Evolutionary conservation across 805 yeast genomes (phyloP), one percentile per base, ranked within the genome.

Genomic region (Starmerella sp.): DNA sequence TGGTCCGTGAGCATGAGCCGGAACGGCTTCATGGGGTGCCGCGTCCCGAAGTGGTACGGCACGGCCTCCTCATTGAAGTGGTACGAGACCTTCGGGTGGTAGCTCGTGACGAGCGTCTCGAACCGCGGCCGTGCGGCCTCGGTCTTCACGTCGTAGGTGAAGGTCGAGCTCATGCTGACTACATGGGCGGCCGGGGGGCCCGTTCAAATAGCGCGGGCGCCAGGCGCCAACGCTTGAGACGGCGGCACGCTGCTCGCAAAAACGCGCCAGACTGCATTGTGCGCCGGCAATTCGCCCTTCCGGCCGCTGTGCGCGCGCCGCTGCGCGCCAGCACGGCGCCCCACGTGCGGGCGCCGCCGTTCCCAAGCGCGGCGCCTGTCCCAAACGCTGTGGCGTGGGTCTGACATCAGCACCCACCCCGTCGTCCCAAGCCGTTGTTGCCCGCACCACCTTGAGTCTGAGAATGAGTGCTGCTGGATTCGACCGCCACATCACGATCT

Each of bases 11-110:
- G 77, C 90, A 89, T 84, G 58, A 93, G 74, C 60, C 98, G 74
- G 69, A 90, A 87, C 14, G 98, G 98, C 68, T 91, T 91, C 98
- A 91, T 91, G n/a, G 98, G 98, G 69, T 91, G 98, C 57, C 82
- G 79, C 1, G 86, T 85, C 15, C 98, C 98, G 68, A 86, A 90
- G 65, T 90, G 96, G 69, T 83, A 90, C 60, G 80, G 78, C 1
- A 86, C 76, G 0, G 83, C 95, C 52, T 83, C 80, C 30, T 89
- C 86, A 68, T 89, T 89, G 70, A 78, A 87, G 69, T 89, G 97
- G 70, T 89, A 89, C 8, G 95, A 86, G 1, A 89, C 96, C 15
- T 60, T 57, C n/a, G 58, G 60, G 36, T 32, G 30, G 55, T 52
- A 30, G 32, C 43, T 46, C 31, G 57, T n/a, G 15, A 50, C 49